Evolutionary conservation across 306 rosid genomes (phyloP), one percentile per base, ranked within the genome.

Genomic region (Quercus ilex): DNA sequence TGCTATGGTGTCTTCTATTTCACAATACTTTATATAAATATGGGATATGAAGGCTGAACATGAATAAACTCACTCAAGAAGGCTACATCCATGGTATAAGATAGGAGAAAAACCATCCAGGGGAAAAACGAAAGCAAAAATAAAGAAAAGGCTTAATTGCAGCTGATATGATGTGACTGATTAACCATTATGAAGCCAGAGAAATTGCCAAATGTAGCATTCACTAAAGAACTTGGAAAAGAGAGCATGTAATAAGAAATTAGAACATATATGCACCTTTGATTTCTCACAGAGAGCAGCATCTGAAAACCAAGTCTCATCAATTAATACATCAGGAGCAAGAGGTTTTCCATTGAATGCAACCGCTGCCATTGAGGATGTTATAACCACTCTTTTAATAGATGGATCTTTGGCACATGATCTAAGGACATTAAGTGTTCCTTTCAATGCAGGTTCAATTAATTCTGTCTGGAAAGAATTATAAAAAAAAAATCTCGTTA

Each of bases 391-490:
- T 41, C 85, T 76, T 6, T 81, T 81, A 7, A 81, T 23, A 6
- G 81, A 49, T 0, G 35, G 28, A 58, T 23, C 51, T 20, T 76
- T 76, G 5, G 17, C 58, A 12, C 81, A 81, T 3, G 81, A 81
- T 58, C 15, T 71, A 3, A 81, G 85, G 15, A 81, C 69, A 19
- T 71, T 81, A 5, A 81, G 73, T 15, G 81, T 76, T 81, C 85
- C 85, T 23, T 69, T 81, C 71, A 81, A 46, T 33, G 28, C 71
- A 19, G 78, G 78, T 9, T 75, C 78, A n/a, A 58, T 14, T 18
- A 75, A 6, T 19, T 75, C 59, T 23, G 71, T 2, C 78, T 75
- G 58, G 10, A 38, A 38, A 38, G 11, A 38, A 38, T 7, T 2
- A 38, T 7, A 2, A 38, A 38, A 35, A 38, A 35, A 35, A 38